Percentiles rank a stretch among this genome's conserved stretches.
phyloP scores from a whole-genome alignment of 306 rosid species.

The Quercus cerris region DNA sequence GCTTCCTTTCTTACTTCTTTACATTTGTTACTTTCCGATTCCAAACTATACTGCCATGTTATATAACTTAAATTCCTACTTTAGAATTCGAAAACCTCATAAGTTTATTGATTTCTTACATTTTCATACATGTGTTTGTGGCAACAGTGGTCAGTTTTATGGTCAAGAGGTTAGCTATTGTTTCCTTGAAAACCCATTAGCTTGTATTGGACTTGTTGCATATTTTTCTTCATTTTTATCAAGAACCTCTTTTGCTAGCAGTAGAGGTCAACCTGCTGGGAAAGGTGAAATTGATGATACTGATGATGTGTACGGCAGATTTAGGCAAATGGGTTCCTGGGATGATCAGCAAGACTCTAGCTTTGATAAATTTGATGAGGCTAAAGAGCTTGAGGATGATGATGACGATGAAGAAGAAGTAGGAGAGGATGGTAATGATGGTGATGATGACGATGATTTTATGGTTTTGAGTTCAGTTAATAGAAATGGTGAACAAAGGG shows the following conservation, averaged over 20 bases:
- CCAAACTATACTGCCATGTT: constrained; percentile 5
- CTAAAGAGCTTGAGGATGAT: constrained; percentile 17
- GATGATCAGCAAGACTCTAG: constrained; percentile 12
- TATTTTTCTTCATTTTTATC: constrained; percentile 33
- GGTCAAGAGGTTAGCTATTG: constrained; percentile 12
- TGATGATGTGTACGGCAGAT: constrained; percentile 18
- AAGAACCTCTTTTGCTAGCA: constrained; percentile 18
- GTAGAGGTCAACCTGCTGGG: constrained; percentile 19
- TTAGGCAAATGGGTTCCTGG: constrained; percentile 32
- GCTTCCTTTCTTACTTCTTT: not conserved
- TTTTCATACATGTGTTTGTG: constrained; percentile 4
- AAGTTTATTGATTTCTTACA: not conserved
- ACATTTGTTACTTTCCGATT: no score
- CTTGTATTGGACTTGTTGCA: constrained; percentile 1
- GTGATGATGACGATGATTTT: constrained; percentile 33
- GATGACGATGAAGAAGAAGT: constrained; percentile 16
- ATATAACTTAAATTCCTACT: not conserved
- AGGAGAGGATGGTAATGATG: constrained; percentile 6
- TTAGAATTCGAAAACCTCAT: constrained; percentile 7
- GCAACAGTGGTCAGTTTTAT: constrained; percentile 16
- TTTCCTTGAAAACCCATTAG: constrained; percentile 23
- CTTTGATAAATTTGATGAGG: constrained; percentile 17
- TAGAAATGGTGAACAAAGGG: constrained; percentile 17
- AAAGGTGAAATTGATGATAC: constrained; percentile 10
- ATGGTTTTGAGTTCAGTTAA: constrained; percentile 30